phyloP scores from a whole-genome alignment of 129 eudicot genomes.

The Lactuca sativa region DNA sequence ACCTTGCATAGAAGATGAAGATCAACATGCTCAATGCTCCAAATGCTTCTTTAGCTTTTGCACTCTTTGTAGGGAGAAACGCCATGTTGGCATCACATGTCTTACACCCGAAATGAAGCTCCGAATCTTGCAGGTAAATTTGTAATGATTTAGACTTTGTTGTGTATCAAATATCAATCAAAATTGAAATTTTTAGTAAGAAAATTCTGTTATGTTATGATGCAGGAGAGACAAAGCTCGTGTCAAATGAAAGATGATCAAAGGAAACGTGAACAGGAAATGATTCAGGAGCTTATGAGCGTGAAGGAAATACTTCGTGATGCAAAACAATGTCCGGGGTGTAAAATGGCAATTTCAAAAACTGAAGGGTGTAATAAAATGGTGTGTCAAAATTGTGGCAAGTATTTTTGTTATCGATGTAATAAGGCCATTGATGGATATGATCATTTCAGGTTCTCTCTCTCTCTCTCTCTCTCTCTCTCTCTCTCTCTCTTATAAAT shows the following conservation, averaged over 20 bases:
- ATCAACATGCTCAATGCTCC: conserved; percentile 86
- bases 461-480: background rate
- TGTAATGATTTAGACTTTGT: background rate
- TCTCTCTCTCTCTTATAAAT: too few species aligned
- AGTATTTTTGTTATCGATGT: conserved; percentile 81
- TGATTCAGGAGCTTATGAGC: conserved; percentile 81
- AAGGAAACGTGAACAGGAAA: conserved; percentile 55
- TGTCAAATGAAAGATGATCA: conserved; percentile 45
- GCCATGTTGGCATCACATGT: conserved; percentile 78
- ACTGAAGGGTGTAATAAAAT: conserved; percentile 94
- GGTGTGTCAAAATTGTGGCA: conserved; percentile 71
- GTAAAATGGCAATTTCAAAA: conserved; percentile 90
- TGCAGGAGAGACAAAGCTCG: conserved; percentile 46
- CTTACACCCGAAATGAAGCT: conserved; percentile 84
- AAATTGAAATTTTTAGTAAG: too few species aligned
- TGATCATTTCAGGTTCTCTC: conserved; percentile 76
- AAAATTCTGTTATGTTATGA: background rate
- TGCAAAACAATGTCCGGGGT: conserved; percentile 87
- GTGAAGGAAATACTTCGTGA: conserved; percentile 61
- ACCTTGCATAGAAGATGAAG: conserved; percentile 85
- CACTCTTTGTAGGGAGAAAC: conserved; percentile 72
- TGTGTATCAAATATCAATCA: too few species aligned
- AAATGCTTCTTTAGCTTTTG: conserved; percentile 89
- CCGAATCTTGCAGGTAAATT: conserved; percentile 61
- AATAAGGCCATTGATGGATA: conserved; percentile 68